Conservation (phyloP, 768 basidiomycete species). For the Agaricus blazei region DNA sequence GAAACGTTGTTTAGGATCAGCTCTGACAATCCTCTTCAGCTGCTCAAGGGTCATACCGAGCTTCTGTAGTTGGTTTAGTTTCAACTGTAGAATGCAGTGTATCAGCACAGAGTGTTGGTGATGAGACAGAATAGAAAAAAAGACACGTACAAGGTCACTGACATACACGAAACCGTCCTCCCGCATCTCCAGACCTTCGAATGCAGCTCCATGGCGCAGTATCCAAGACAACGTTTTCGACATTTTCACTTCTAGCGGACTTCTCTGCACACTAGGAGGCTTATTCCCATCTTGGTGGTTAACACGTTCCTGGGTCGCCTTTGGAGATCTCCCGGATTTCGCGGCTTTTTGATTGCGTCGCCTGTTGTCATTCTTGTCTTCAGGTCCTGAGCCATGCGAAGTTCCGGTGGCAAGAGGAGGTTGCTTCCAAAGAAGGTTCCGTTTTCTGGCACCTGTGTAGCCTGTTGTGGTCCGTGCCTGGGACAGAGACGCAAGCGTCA, state of each 20-base stretch:
- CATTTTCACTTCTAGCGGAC: constrained; percentile 62
- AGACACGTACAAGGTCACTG: constrained; percentile 65
- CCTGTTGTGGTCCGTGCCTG: background rate
- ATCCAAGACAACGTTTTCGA: constrained; percentile 90
- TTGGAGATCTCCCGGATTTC: background rate
- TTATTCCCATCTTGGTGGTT: background rate
- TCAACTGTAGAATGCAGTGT: background rate
- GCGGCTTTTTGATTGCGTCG: background rate
- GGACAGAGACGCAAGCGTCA: background rate
- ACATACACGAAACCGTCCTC: constrained; percentile 84
- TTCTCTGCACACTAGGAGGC: constrained; percentile 47
- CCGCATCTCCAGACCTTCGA: constrained; percentile 71
- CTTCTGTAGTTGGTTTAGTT: constrained; percentile 49
- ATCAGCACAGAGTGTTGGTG: background rate
- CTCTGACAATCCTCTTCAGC: constrained; percentile 59
- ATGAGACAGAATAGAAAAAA: background rate
- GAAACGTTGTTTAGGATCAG: constrained; percentile 65
- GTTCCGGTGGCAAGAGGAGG: background rate
- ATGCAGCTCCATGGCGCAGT: constrained; percentile 76
- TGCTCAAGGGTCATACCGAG: constrained; percentile 49
- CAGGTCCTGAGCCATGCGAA: background rate
- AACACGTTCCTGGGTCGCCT: background rate
- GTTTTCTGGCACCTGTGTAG: background rate
- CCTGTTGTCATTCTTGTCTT: background rate
- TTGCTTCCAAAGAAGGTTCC: background rate